These are phyloP conservation scores for Fusarium caatingaense DNA, from an alignment of 2,329 filamentous ascomycete genomes.

Conservation along the genomic window DNA sequence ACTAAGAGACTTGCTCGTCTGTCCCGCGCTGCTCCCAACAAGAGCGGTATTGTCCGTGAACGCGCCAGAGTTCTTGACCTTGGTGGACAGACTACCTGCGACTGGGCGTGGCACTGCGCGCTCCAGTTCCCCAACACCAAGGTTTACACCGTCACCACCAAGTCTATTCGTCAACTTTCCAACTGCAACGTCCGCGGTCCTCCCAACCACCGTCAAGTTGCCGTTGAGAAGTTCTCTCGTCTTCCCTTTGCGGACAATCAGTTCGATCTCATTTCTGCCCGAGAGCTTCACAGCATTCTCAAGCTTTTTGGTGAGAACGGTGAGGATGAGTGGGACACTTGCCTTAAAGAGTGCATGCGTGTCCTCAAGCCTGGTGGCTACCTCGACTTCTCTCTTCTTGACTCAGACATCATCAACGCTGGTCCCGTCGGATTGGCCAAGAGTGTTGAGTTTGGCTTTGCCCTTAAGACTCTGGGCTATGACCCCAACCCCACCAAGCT, in stretches of 20 bases:
- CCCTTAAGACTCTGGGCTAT: slow-evolving; percentile 89
- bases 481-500: slow-evolving; percentile 85
- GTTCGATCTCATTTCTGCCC: slow-evolving; percentile 92
- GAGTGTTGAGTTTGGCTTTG: slow-evolving; percentile 91
- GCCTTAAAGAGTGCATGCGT: slow-evolving; percentile 86
- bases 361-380: slow-evolving; percentile 94
- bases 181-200: slow-evolving; percentile 85
- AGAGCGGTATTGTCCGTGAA: slow-evolving; percentile 59
- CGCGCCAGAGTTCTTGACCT: slow-evolving; percentile 83
- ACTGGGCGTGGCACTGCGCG: slow-evolving; percentile 97
- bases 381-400: slow-evolving; percentile 89
- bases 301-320: slow-evolving; percentile 76
- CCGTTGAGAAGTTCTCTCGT: slow-evolving; percentile 79
- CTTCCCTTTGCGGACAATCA: slow-evolving; percentile 87
- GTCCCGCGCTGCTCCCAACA: slow-evolving; percentile 60
- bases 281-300: slow-evolving; percentile 85
- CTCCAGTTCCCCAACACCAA: slow-evolving; percentile 86
- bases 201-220: slow-evolving; percentile 85
- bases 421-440: slow-evolving; percentile 83
- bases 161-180: slow-evolving; percentile 74
- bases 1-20: slow-evolving; percentile 69
- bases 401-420: slow-evolving; percentile 89
- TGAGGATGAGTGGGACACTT: slow-evolving; percentile 88
- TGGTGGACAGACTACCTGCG: slow-evolving; percentile 83
- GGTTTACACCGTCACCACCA: slow-evolving; percentile 87